Percentiles rank a stretch among this genome's conserved stretches.
Evolutionary conservation across 495 filamentous ascomycete genomes (phyloP).

Genomic region (Daldinia loculata): DNA sequence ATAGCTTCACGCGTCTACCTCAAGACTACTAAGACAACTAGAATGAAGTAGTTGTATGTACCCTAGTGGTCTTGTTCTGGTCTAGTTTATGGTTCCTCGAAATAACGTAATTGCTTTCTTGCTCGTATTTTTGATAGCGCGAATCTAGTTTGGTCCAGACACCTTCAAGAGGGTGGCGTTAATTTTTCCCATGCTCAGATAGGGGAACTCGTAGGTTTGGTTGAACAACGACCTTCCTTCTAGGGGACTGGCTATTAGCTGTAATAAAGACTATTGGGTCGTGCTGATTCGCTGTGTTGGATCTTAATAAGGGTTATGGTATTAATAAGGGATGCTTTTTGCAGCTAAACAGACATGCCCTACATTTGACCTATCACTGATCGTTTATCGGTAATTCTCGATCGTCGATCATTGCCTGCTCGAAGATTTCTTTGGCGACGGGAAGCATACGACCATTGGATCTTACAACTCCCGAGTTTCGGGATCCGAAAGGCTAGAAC

Average conservation of each 20-base stretch:
- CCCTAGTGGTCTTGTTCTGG: no score
- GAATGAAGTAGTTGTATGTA: not conserved
- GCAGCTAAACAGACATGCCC: not conserved
- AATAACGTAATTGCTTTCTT: not conserved
- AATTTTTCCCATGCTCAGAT: not conserved
- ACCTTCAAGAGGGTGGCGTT: not conserved
- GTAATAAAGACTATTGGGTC: not conserved
- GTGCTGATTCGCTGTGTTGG: not conserved
- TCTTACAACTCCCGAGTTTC: not conserved
- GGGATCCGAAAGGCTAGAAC: not conserved
- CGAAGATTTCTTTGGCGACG: not conserved
- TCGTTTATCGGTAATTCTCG: not conserved
- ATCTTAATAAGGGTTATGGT: not conserved
- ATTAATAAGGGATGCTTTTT: not conserved
- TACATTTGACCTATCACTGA: constrained; percentile 2
- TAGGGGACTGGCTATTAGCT: not conserved
- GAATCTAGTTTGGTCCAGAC: not conserved
- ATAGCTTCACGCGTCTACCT: no score
- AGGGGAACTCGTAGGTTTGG: not conserved
- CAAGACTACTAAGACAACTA: not conserved
- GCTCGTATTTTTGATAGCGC: no score
- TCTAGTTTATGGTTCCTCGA: no score
- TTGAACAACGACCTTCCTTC: not conserved
- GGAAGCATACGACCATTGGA: constrained; percentile 16
- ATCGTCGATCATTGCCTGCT: constrained; percentile 8